A percentile compares a stretch with the other conserved stretches of the same genome.
phyloP scores from a whole-genome alignment of 1,139 yeast species.

The Lizanozyma gosingica region DNA sequence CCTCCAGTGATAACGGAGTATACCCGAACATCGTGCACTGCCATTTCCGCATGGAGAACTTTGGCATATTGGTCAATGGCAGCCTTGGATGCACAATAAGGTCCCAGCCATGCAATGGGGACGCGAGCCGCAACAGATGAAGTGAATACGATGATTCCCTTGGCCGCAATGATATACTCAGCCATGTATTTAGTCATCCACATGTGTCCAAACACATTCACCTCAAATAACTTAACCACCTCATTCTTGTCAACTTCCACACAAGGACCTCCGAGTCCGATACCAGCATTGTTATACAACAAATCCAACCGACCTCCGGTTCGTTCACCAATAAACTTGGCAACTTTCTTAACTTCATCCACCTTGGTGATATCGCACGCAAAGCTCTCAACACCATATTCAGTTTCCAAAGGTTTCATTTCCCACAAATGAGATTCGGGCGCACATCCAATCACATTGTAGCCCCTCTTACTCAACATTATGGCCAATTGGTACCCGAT shows the following conservation, averaged over 20 bases:
- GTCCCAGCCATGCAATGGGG: constrained; percentile 27
- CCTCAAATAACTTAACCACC: constrained; percentile 17
- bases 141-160: constrained; percentile 31
- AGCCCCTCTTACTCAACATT: constrained; percentile 22
- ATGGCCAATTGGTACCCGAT: constrained; percentile 26
- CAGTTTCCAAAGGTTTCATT: constrained; percentile 19
- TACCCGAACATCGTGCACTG: constrained; percentile 28
- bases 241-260: constrained; percentile 20
- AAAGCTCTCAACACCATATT: constrained; percentile 22
- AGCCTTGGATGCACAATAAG: constrained; percentile 27
- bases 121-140: constrained; percentile 26
- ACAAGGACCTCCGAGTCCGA: constrained; percentile 24
- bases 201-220: constrained; percentile 32
- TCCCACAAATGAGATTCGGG: constrained; percentile 16
- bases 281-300: constrained; percentile 28
- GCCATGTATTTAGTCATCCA: constrained; percentile 25
- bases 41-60: constrained; percentile 16
- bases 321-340: constrained; percentile 12
- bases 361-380: constrained; percentile 24
- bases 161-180: constrained; percentile 22
- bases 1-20: constrained; percentile 33
- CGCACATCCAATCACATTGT: constrained; percentile 25
- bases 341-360: constrained; percentile 19
- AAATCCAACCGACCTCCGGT: constrained; percentile 23
- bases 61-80: constrained; percentile 21